These are phyloP conservation scores for Physcomitrium patens DNA, from an alignment of 225 moss, liverwort and hornwort genomes.

Conservation along the genomic window DNA sequence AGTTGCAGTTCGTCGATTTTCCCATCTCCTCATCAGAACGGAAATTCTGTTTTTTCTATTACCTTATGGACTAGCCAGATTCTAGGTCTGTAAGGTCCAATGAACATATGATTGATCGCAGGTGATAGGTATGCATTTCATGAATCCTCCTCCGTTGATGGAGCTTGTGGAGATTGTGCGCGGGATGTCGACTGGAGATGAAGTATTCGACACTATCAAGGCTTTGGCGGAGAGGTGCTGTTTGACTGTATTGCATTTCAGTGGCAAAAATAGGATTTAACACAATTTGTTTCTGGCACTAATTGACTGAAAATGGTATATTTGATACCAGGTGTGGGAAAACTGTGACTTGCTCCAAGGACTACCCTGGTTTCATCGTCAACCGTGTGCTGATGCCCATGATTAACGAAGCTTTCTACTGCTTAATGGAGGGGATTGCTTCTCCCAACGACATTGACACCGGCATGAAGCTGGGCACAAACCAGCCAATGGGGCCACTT, in stretches of 20 bases:
- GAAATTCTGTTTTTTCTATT: background rate
- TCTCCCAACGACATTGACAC: constrained; percentile 67
- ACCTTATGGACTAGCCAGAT: background rate
- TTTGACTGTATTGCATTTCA: background rate
- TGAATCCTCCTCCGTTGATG: constrained; percentile 97
- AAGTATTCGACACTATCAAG: constrained; percentile 64
- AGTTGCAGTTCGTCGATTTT: background rate
- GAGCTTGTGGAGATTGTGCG: constrained; percentile 93
- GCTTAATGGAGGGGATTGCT: constrained; percentile 72
- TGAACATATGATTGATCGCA: constrained; percentile 29
- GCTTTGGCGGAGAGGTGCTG: constrained; percentile 71
- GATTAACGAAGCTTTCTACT: constrained; percentile 89
- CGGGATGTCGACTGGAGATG: constrained; percentile 76
- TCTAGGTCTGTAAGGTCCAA: background rate
- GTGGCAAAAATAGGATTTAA: background rate
- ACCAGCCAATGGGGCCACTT: constrained; percentile 90
- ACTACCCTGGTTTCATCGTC: constrained; percentile 90
- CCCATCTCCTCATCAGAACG: background rate
- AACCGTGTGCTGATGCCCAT: constrained; percentile 95
- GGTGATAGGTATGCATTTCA: constrained; percentile 99
- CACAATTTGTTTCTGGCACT: background rate
- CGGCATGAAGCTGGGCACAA: constrained; percentile 81
- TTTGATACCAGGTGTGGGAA: constrained; percentile 62
- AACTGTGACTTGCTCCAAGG: constrained; percentile 61
- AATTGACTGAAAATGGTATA: background rate